Base-by-base conservation (phyloP, 495 filamentous ascomycete genomes). In the Penicillium canescens region DNA sequence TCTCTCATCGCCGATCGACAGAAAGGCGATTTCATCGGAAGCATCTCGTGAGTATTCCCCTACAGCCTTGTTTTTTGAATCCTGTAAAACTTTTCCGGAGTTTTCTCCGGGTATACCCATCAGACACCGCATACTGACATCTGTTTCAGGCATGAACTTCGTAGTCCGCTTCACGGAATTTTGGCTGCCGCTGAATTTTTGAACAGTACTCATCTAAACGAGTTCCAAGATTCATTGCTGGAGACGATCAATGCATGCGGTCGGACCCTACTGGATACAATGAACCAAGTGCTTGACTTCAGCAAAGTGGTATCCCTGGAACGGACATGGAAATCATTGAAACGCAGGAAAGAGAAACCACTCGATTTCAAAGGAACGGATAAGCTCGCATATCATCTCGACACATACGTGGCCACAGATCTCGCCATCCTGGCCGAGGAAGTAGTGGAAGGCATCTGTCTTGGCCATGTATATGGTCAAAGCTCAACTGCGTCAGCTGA, bases 131-230 rank as follows among this genome's bases (percentile, higher is more conserved):
- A 77, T 10, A 63, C 57, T 40, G 71, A 78, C 43, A 14, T 13
- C 0, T 2, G 20, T 8, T 79, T 24, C 62, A 79, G 55, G 74
- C 90, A 95, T 61, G 90, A 95, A 61, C 74, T 94, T 13, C 80
- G 90, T 5, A 88, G 83, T 14, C 90, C 90, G 2, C 69, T 95
- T 6, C 88, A 92, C 56, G 89, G 89, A 0, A 89, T 91, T 40
- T 63, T 91, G 3, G 86, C 86, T 0, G 85, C 82, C 40, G 83
- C 83, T 2, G 89, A 94, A 61, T 85, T 95, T 50, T 53, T 80
- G 40, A 67, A 73, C 31, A 70, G 72, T n/a, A 79, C 75, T 2
- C 52, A 73, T 13, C 61, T 75, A 2, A 75, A 75, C 50, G 70
- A 78, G 34, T 81, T 80, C 34, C 86, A 90, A 62, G 70, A 72